Percentiles rank a stretch among this genome's conserved stretches.
These are phyloP conservation scores for Boletus coccyginus DNA, from an alignment of 768 basidiomycete species.

Conservation along the genomic window DNA sequence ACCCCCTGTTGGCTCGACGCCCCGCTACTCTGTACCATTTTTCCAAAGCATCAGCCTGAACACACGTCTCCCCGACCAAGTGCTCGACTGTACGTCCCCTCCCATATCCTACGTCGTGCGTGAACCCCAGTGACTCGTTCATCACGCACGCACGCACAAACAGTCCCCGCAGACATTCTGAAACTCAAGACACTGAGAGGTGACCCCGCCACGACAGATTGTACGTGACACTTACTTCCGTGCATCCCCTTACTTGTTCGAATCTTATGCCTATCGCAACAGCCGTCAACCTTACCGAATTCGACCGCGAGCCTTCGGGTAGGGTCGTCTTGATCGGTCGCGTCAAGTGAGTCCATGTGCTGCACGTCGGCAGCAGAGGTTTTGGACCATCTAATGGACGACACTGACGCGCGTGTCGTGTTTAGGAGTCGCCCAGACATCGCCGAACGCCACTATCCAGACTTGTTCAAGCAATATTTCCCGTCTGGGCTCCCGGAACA, in stretches of 20 bases:
- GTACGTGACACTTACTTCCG: constrained; percentile 38
- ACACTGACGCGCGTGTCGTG: neutral
- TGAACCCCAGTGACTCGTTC: neutral
- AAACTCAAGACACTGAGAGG: constrained; percentile 60
- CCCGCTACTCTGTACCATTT: constrained; percentile 82
- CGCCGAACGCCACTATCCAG: constrained; percentile 72
- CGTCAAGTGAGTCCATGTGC: constrained; percentile 56
- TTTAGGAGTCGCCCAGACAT: constrained; percentile 83
- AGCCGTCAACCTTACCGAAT: constrained; percentile 85
- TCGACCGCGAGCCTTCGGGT: constrained; percentile 65
- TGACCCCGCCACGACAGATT: constrained; percentile 52
- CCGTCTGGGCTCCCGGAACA: constrained; percentile 56
- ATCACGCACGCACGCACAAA: neutral
- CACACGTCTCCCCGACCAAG: constrained; percentile 46
- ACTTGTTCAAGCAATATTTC: constrained; percentile 67
- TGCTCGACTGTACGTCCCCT: constrained; percentile 41
- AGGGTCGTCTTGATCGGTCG: constrained; percentile 73
- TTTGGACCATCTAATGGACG: neutral
- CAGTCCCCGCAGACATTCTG: constrained; percentile 66
- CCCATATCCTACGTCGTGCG: neutral
- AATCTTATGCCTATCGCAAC: neutral
- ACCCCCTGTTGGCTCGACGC: constrained; percentile 49
- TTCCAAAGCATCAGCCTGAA: constrained; percentile 76
- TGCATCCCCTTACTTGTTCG: neutral
- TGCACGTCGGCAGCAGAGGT: neutral